phyloP scores from a whole-genome alignment of 306 rosid species.

The Delonix regia region DNA sequence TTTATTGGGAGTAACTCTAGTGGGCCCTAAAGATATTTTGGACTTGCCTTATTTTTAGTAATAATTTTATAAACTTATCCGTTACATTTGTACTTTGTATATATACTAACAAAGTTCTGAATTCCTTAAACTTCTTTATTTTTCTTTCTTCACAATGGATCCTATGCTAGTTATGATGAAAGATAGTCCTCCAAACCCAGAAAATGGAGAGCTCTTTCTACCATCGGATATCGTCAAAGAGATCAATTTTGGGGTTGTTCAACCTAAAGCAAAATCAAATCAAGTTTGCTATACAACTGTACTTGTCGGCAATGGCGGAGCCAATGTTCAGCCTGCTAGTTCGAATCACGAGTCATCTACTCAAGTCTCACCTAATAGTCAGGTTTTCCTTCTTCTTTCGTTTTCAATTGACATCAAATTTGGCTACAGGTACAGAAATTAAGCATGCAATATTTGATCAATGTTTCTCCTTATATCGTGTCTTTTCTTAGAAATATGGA shows the following conservation, averaged over 20 bases:
- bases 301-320: no score
- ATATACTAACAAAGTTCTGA: neutral
- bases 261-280: neutral
- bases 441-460: neutral
- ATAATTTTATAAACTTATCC: neutral
- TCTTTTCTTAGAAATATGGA: neutral
- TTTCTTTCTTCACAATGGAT: neutral
- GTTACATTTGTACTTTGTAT: neutral
- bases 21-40: no score
- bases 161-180: neutral
- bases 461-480: neutral
- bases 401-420: neutral
- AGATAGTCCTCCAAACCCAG: conserved; percentile 27
- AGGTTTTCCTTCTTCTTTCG: conserved; percentile 2
- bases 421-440: neutral
- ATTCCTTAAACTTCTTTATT: neutral
- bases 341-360: neutral
- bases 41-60: neutral
- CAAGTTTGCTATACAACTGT: neutral
- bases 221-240: conserved; percentile 37
- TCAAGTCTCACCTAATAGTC: neutral
- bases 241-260: neutral
- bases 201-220: conserved; percentile 34
- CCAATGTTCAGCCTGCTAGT: neutral
- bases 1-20: no score